Percentiles rank a stretch among this genome's conserved stretches.
phyloP scores from a whole-genome alignment of 176 grass and related monocot species.

The Oryza longistaminata region DNA sequence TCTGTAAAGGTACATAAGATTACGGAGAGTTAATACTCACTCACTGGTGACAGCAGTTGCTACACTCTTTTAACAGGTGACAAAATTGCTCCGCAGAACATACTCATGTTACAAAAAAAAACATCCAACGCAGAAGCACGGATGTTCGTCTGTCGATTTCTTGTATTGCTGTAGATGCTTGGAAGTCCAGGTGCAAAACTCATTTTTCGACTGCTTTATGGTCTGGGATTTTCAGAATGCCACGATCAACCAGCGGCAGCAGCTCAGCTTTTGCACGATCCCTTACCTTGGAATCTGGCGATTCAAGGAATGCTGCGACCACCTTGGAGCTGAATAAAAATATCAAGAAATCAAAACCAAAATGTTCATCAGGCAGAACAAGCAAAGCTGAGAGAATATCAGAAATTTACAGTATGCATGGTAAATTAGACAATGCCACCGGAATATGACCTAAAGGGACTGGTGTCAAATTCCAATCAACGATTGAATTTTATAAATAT shows the following conservation, averaged over 20 bases:
- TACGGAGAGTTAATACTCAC: background rate
- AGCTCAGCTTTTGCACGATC: slow-evolving; percentile 65
- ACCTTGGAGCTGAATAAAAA: slow-evolving; percentile 76
- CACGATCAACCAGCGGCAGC: slow-evolving; percentile 62
- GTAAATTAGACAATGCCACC: background rate
- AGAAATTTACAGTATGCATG: background rate
- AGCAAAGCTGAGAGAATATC: background rate
- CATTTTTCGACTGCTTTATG: slow-evolving; percentile 44
- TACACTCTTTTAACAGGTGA: background rate
- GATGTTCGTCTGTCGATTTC: background rate
- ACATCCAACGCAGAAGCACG: background rate
- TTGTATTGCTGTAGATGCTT: background rate
- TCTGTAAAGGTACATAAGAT: background rate
- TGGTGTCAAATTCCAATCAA: background rate
- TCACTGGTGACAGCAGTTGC: background rate
- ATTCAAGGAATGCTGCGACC: slow-evolving; percentile 76
- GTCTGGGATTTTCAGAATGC: slow-evolving; percentile 56
- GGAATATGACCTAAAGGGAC: background rate
- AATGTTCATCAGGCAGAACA: slow-evolving; percentile 18
- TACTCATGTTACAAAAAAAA: slow-evolving; percentile 2
- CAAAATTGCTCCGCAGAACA: background rate
- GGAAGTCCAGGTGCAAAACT: background rate
- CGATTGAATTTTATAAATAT: background rate
- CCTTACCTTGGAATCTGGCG: slow-evolving; percentile 49
- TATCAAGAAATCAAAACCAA: background rate